A percentile compares a stretch with the other conserved stretches of the same genome.
These are phyloP conservation scores for Pseudonitzschia multiseries DNA, from an alignment of 108 stramenopile species.

Conservation along the genomic window DNA sequence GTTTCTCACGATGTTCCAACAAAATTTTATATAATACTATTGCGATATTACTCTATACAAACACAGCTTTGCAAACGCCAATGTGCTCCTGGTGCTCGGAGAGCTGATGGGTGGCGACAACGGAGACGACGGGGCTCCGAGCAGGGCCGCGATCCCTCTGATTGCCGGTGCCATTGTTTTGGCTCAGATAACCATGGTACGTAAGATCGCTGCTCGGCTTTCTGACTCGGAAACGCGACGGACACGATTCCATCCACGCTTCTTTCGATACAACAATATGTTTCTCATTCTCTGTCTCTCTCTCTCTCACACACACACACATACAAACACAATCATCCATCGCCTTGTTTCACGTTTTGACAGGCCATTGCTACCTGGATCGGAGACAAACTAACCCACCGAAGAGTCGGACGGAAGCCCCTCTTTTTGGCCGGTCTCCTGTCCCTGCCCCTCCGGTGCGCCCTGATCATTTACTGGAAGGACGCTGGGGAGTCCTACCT, in stretches of 20 bases:
- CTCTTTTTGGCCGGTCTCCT: constrained; percentile 73
- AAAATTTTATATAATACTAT: too few species aligned
- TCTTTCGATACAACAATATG: too few species aligned
- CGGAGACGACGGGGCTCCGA: constrained; percentile 69
- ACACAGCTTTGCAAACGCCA: constrained; percentile 83
- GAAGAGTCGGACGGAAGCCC: constrained; percentile 73
- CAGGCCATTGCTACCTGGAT: constrained; percentile 58
- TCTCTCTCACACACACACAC: too few species aligned
- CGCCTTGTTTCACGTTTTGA: background rate
- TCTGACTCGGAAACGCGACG: too few species aligned
- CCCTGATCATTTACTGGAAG: constrained; percentile 82
- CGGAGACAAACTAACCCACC: constrained; percentile 61
- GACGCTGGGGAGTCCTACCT: constrained; percentile 70
- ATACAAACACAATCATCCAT: background rate
- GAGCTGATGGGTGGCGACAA: constrained; percentile 86
- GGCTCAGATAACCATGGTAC: constrained; percentile 78
- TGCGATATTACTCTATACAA: too few species aligned
- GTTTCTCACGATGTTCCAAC: background rate
- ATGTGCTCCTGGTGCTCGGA: constrained; percentile 82
- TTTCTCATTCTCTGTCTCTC: too few species aligned
- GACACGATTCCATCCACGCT: too few species aligned
- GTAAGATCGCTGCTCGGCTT: background rate
- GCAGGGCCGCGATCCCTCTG: constrained; percentile 75
- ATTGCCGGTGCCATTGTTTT: constrained; percentile 86
- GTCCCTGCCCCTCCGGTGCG: constrained; percentile 79